Conservation (phyloP, 371 early-diverging fungal species). For the Mucor saturninus region DNA sequence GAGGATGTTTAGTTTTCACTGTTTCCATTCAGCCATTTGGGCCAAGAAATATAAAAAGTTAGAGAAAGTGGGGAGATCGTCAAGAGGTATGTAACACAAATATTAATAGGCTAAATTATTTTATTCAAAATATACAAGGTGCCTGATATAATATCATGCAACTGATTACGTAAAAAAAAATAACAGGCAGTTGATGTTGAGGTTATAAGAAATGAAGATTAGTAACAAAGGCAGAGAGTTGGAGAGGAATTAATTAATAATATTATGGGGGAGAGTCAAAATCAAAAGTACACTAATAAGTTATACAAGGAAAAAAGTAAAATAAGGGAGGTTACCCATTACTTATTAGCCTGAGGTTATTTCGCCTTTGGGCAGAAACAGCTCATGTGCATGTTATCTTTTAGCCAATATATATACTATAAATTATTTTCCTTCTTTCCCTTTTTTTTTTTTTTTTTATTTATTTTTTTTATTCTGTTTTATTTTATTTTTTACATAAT, state of each 20-base stretch:
- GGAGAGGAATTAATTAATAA: background rate
- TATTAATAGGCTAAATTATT: too few species aligned
- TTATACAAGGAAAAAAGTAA: conserved; percentile 1
- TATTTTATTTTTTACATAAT: conserved; percentile 7
- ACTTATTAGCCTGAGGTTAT: conserved; percentile 27
- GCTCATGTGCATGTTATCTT: conserved; percentile 31
- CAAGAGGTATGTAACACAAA: conserved; percentile 1
- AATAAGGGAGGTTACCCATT: conserved; percentile 6
- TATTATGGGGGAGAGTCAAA: conserved; percentile 1
- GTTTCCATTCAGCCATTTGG: background rate
- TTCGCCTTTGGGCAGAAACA: conserved; percentile 36
- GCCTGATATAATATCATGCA: conserved; percentile 2
- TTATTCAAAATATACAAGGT: background rate
- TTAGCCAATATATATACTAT: conserved; percentile 9
- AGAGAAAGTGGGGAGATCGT: background rate
- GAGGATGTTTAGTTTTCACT: background rate
- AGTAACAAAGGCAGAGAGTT: too few species aligned
- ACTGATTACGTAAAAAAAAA: conserved; percentile 5
- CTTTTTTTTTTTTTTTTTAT: conserved; percentile 8
- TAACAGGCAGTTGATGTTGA: background rate
- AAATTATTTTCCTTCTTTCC: conserved; percentile 5
- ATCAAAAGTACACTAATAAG: conserved; percentile 6
- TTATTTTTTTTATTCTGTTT: conserved; percentile 1
- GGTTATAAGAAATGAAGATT: too few species aligned
- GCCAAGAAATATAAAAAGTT: background rate